Percentiles rank a stretch among this genome's conserved stretches.
Conservation (phyloP, 345 rosid genomes). For the sweet orange (Citrus sinensis) region DVS_A1.0 CM039162.1:4495501-4496000, state of each 20-base stretch:
- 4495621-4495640: conserved; percentile 62
- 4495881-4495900: conserved; percentile 41
- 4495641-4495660: conserved; percentile 93
- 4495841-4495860: conserved; percentile 43
- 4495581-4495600: conserved; percentile 40
- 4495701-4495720: background rate
- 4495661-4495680: conserved; percentile 61
- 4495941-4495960: no score
- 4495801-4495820: conserved; percentile 77
- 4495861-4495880: conserved; percentile 70
- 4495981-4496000: background rate
- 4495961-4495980: background rate
- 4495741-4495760: no score
- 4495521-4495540: conserved; percentile 60
- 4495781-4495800: conserved; percentile 55
- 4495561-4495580: conserved; percentile 49
- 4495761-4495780: background rate
- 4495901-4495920: conserved; percentile 32
- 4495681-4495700: conserved; percentile 46
- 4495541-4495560: conserved; percentile 68
- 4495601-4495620: conserved; percentile 40
- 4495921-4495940: background rate
- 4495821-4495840: conserved; percentile 64
- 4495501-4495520: conserved; percentile 53
- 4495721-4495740: background rate